phyloP scores from a whole-genome alignment of 257 asterid species.

The Oldenlandia corymbosa region DNA sequence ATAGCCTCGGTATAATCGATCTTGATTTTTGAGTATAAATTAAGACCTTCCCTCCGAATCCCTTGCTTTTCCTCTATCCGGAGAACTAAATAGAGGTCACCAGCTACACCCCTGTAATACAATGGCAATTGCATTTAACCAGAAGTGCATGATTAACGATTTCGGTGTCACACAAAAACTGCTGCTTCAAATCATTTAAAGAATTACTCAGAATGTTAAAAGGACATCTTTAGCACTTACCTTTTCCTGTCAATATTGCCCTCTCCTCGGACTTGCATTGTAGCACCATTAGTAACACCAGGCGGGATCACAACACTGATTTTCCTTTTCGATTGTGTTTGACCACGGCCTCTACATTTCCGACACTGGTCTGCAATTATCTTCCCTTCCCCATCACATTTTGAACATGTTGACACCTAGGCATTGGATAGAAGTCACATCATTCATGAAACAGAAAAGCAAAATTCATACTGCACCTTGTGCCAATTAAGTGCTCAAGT shows the following conservation, averaged over 20 bases:
- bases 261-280: constrained; percentile 81
- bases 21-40: constrained; percentile 68
- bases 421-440: constrained; percentile 48
- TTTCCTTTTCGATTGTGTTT: constrained; percentile 51
- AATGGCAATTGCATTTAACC: background rate
- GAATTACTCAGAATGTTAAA: background rate
- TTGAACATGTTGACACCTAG: constrained; percentile 85
- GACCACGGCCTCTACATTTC: constrained; percentile 70
- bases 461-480: background rate
- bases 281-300: constrained; percentile 71
- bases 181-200: background rate
- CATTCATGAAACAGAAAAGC: constrained; percentile 20
- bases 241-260: constrained; percentile 77
- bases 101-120: constrained; percentile 64
- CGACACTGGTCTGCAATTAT: constrained; percentile 71
- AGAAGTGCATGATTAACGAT: constrained; percentile 1
- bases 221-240: constrained; percentile 26
- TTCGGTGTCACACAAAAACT: background rate
- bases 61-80: constrained; percentile 62
- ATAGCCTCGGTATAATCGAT: constrained; percentile 87
- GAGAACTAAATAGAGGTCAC: constrained; percentile 75
- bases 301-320: constrained; percentile 77
- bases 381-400: constrained; percentile 80
- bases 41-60: constrained; percentile 76
- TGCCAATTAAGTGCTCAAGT: constrained; percentile 1